Evolutionary conservation across 176 grass and related monocot genomes (phyloP).

Genomic region (Oropetium thomaeum): DNA sequence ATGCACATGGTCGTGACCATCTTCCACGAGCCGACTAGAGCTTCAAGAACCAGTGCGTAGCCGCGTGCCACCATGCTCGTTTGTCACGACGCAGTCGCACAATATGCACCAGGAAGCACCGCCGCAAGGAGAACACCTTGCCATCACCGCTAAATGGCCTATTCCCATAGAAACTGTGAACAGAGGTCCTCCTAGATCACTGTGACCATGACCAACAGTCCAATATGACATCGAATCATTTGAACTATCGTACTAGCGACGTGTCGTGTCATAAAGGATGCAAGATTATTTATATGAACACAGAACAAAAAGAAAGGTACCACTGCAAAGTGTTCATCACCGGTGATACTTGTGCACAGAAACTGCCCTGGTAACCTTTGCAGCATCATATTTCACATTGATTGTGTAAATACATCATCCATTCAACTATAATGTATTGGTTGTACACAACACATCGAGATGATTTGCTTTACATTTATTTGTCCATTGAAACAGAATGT

Average conservation of each 20-base stretch:
- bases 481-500: background rate
- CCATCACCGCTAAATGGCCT: no score
- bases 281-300: background rate
- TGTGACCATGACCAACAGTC: background rate
- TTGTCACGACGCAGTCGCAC: no score
- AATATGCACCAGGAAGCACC: no score
- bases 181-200: background rate
- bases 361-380: background rate
- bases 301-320: background rate
- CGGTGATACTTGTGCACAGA: no score
- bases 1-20: no score
- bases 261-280: background rate
- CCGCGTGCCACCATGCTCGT: no score
- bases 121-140: background rate
- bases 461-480: slow-evolving; percentile 8
- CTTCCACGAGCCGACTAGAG: no score
- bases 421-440: background rate
- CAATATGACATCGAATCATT: background rate
- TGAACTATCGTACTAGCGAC: background rate
- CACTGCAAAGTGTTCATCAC: background rate
- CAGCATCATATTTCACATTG: background rate
- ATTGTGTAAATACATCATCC: background rate
- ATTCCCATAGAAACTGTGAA: background rate
- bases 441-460: background rate
- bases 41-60: no score